A percentile compares a stretch with the other conserved stretches of the same genome.
These are phyloP conservation scores for Paraphaeosphaeria minitans DNA, from an alignment of 2,329 filamentous ascomycete genomes.

Conservation along the genomic window DNA sequence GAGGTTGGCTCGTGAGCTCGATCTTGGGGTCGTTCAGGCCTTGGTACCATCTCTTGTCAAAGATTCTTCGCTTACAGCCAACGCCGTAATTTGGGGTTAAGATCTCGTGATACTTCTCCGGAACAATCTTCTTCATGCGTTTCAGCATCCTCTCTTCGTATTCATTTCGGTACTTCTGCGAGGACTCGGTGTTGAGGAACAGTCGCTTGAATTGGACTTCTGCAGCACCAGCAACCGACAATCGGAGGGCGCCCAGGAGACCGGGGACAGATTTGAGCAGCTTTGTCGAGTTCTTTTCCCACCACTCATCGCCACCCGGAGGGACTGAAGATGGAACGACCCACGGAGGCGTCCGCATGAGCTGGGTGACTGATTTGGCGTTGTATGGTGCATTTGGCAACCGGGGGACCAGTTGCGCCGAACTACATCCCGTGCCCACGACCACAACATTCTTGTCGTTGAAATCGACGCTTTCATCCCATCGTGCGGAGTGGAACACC, in stretches of 20 bases:
- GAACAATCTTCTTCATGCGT: constrained; percentile 57
- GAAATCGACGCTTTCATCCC: constrained; percentile 60
- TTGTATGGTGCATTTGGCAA: constrained; percentile 55
- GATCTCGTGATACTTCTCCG: constrained; percentile 65
- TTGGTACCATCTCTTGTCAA: constrained; percentile 62
- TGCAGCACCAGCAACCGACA: constrained; percentile 50
- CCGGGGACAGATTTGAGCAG: constrained; percentile 58
- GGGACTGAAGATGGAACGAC: constrained; percentile 51
- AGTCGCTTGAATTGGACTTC: constrained; percentile 54
- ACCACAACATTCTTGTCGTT: constrained; percentile 62
- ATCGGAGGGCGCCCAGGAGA: constrained; percentile 53
- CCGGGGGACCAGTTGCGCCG: constrained; percentile 61
- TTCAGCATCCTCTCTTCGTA: constrained; percentile 52
- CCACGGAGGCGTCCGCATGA: constrained; percentile 65
- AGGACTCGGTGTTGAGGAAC: constrained; percentile 50
- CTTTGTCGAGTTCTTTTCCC: constrained; percentile 54
- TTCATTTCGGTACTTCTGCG: constrained; percentile 45
- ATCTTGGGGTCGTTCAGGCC: constrained; percentile 60
- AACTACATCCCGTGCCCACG: constrained; percentile 63
- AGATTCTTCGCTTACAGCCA: constrained; percentile 68
- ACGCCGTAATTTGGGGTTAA: constrained; percentile 66
- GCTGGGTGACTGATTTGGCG: constrained; percentile 62
- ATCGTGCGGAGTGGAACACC: constrained; percentile 64
- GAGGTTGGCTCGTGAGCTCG: constrained; percentile 58
- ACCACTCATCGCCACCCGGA: constrained; percentile 49